Evolutionary conservation across 2,329 filamentous ascomycete species (phyloP), one percentile per base, ranked within the genome.

Genomic region (Aspergillus glaucus): DNA sequence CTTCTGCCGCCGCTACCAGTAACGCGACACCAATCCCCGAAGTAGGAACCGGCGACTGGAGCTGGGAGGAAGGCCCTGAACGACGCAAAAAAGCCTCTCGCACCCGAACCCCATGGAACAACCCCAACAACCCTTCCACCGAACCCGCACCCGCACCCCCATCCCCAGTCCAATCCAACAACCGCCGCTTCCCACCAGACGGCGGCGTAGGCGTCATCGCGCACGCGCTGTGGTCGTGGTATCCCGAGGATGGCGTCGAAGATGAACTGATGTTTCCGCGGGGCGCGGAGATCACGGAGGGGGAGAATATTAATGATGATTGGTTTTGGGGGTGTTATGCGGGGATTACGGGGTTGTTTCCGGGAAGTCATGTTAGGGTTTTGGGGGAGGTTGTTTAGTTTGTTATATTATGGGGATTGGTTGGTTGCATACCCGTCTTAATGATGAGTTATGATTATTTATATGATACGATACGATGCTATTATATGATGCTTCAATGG

Each of bases 241-340:
- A 86, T 62, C 88, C 89, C 0, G 78, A 79, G 2, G 64, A 68
- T 6, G 63, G 61, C 1, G 63, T 66, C 9, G 54, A 60, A 12
- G 87, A 95, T 63, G 92, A 97, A 70, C 70, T 97, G 37, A 68
- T 84, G 53, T 96, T 97, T 58, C 92, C 92, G 0, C 84, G 83
- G 45, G 84, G 87, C 8, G 90, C 91, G 0, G 87, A 93, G 67
- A 80, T 97, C 12, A 78, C 79, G 6, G 92, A 97, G 71, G 82
- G 86, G 34, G 86, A 92, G 64, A 87, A 93, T 66, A 82, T 94
- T 43, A 95, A 95, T 65, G 87, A 85, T 15, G 90, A 95, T 65
- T 97, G 91, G 91, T 90, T 80, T 61, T 86, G 85, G 71, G 92
- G 92, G 0, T 82, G 83, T 24, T 96, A 95, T 74, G 90, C 89